These are phyloP conservation scores for Saprolegnia parasitica DNA, from an alignment of 352 stramenopile species.

Conservation along the genomic window DNA sequence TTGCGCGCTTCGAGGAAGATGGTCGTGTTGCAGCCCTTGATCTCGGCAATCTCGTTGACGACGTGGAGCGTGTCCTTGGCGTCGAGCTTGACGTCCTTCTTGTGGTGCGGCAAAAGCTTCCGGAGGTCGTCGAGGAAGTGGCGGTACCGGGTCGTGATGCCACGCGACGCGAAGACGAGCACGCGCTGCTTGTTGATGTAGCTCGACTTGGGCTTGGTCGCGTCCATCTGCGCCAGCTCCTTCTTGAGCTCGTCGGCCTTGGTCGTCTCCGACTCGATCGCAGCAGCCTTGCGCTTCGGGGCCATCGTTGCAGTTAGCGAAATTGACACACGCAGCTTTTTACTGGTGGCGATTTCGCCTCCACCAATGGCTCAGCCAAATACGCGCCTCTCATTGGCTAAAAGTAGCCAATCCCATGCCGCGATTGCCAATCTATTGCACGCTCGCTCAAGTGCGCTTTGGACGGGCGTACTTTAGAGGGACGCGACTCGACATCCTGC, in stretches of 20 bases:
- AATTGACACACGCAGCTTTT: no score
- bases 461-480: no score
- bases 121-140: slow-evolving; percentile 98
- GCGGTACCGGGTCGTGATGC: slow-evolving; percentile 93
- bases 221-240: slow-evolving; percentile 1
- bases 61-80: slow-evolving; percentile 90
- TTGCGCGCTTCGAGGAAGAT: slow-evolving; percentile 97
- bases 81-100: slow-evolving; percentile 99
- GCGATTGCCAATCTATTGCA: no score
- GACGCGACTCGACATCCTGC: no score
- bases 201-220: slow-evolving; percentile 19
- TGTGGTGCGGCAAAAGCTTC: slow-evolving; percentile 97
- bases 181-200: slow-evolving; percentile 93
- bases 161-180: slow-evolving; percentile 89
- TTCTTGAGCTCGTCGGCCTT: slow-evolving; percentile 16
- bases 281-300: slow-evolving; percentile 17
- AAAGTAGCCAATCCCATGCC: no score
- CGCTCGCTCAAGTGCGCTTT: no score
- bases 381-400: no score
- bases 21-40: slow-evolving; percentile 96
- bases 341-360: no score
- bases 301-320: slow-evolving; percentile 3
- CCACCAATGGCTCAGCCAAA: no score
- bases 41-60: slow-evolving; percentile 98
- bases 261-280: not conserved